Conservation (phyloP, 371 early-diverging fungal genomes). For the Funneliformis caledonium region DNA sequence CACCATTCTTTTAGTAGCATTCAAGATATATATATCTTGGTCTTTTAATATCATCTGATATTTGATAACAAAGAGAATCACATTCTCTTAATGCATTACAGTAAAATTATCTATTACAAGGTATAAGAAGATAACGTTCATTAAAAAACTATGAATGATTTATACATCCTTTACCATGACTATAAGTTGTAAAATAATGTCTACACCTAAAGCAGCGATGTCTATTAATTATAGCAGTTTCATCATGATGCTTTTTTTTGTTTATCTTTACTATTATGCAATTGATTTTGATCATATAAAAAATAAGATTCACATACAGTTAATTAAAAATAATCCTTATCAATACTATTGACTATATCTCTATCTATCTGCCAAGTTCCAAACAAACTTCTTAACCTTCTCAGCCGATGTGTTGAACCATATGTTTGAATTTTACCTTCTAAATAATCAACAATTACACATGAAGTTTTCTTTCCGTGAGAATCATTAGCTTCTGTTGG, state of each 20-base stretch:
- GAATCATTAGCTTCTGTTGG: no score
- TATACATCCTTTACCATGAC: neutral
- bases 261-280: neutral
- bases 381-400: neutral
- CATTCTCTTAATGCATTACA: neutral
- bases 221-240: neutral
- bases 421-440: neutral
- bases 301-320: neutral
- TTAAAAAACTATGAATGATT: neutral
- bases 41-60: neutral
- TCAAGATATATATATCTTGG: neutral
- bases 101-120: neutral
- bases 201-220: neutral
- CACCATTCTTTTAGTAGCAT: neutral
- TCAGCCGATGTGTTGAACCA: neutral
- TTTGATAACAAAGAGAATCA: neutral
- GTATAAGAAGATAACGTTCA: neutral
- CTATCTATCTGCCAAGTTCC: neutral
- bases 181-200: neutral
- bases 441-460: neutral
- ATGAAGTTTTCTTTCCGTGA: no score
- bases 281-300: constrained; percentile 9
- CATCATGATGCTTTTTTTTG: neutral
- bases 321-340: neutral
- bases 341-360: neutral